phyloP scores from a whole-genome alignment of 2,329 filamentous ascomycete species.

The Tolypocladium endophyticum region DNA sequence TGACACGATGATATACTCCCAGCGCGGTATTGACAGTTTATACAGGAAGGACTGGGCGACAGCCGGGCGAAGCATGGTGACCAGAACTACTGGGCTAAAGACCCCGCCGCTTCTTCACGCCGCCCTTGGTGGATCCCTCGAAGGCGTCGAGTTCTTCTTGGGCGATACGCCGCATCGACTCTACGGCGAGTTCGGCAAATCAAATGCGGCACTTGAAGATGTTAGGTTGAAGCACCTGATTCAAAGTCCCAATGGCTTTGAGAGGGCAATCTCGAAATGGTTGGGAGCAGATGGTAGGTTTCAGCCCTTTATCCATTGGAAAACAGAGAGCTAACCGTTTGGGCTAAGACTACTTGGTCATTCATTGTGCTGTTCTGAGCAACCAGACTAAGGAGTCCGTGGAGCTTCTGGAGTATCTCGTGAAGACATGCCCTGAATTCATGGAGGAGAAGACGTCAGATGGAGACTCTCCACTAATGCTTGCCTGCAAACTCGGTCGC shows the following conservation, averaged over 20 bases:
- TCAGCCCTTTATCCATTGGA: not conserved
- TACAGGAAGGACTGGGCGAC: constrained; percentile 58
- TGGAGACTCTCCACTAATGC: constrained; percentile 56
- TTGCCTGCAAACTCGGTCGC: constrained; percentile 51
- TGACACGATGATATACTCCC: no score
- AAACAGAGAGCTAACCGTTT: constrained; percentile 9
- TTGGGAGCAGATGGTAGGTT: constrained; percentile 47
- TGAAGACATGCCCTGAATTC: constrained; percentile 48
- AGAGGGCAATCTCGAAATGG: constrained; percentile 52
- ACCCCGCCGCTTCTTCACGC: constrained; percentile 52
- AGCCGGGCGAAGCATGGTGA: constrained; percentile 39
- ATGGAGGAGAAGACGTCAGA: constrained; percentile 50
- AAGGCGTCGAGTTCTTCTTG: constrained; percentile 66
- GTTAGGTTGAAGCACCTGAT: constrained; percentile 50
- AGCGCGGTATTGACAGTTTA: constrained; percentile 4
- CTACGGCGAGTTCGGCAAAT: constrained; percentile 57
- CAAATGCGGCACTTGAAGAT: constrained; percentile 50
- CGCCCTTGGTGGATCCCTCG: constrained; percentile 46
- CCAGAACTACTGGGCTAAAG: constrained; percentile 27
- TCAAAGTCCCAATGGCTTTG: constrained; percentile 50
- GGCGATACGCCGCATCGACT: constrained; percentile 56
- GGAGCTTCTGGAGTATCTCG: constrained; percentile 53
- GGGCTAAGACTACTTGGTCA: constrained; percentile 43
- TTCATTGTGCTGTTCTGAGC: constrained; percentile 55
- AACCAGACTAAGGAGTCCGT: constrained; percentile 27